Percentiles rank a stretch among this genome's conserved stretches.
These are phyloP conservation scores for Aspergillus tubingensis DNA, from an alignment of 2,329 filamentous ascomycete species.

Conservation along the genomic window DNA sequence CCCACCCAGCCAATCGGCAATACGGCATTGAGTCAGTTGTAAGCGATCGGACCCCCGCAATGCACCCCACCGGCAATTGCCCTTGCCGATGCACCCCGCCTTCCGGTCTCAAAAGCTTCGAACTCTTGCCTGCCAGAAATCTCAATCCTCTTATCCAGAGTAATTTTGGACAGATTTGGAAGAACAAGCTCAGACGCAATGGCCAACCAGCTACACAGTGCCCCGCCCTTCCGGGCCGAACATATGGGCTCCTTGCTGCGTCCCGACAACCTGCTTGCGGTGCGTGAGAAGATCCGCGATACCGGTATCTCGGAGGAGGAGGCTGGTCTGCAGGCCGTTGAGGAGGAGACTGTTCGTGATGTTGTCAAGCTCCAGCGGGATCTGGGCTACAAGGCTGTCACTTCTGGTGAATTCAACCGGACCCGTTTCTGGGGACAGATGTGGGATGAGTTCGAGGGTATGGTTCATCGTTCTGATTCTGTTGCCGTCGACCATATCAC, in stretches of 20 bases:
- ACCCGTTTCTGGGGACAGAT: conserved; percentile 6
- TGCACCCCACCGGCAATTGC: not conserved
- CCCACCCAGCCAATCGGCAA: too few relatives aligned
- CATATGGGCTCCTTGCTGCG: conserved; percentile 4
- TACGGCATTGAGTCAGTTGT: too few relatives aligned
- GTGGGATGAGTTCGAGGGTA: conserved; percentile 9
- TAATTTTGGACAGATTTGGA: not conserved
- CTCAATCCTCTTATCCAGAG: not conserved
- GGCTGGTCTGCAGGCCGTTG: not conserved
- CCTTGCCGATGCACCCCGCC: not conserved
- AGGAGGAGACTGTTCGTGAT: not conserved
- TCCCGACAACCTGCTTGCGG: not conserved
- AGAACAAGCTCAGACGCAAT: not conserved
- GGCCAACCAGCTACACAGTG: not conserved
- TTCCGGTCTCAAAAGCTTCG: not conserved
- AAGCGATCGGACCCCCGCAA: not conserved
- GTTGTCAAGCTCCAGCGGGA: conserved; percentile 3
- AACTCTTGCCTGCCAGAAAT: not conserved
- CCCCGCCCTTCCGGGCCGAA: conserved; percentile 5
- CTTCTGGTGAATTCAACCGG: conserved; percentile 5
- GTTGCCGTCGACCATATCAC: not conserved
- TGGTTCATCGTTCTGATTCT: not conserved
- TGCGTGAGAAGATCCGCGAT: conserved; percentile 5
- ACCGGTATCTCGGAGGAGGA: not conserved
- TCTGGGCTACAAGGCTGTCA: conserved; percentile 1